Evolutionary conservation across 257 asterid species (phyloP), one percentile per base, ranked within the genome.

Genomic region (Paraleonurus japonicus): DNA sequence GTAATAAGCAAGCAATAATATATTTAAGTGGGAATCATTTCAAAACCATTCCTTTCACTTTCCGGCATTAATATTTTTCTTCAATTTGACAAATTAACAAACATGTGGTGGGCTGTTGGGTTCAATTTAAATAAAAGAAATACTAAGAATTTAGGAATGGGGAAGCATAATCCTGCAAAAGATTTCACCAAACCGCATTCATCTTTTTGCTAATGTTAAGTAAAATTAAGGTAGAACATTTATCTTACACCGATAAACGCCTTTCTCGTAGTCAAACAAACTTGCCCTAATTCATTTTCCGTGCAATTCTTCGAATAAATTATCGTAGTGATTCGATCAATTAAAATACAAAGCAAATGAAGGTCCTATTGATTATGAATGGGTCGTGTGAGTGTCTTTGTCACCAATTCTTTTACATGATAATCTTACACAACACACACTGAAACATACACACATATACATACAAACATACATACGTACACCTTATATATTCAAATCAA

Each of bases 11-110:
- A 45, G 76, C 69, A 78, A 51, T 17, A 65, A 37, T 59, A 45
- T 50, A 60, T 32, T 58, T 47, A 61, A 20, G 51, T 66, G 50
- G 48, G 59, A 65, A 77, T 54, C 58, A 67, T 55, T 57, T 54
- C 13, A 47, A 27, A 15, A 50, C 73, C 72, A 22, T 74, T 54
- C 81, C 84, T 77, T 75, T 85, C 91, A 57, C 83, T 71, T 53
- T 82, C 85, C 77, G 32, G 63, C 33, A 66, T n/a, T 70, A 37
- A 30, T 32, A 23, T 47, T 70, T 71, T 61, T 12, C 61, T n/a
- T n/a, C n/a, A n/a, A n/a, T n/a, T n/a, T n/a, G n/a, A n/a, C n/a
- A n/a, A n/a, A n/a, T n/a, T n/a, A n/a, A n/a, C n/a, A n/a, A n/a
- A n/a, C n/a, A n/a, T n/a, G n/a, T n/a, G n/a, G n/a, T n/a, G n/a